Evolutionary conservation across 305 asterid genomes (phyloP), one percentile per base, ranked within the genome.

Genomic region (Fraxinus baroniana): DNA sequence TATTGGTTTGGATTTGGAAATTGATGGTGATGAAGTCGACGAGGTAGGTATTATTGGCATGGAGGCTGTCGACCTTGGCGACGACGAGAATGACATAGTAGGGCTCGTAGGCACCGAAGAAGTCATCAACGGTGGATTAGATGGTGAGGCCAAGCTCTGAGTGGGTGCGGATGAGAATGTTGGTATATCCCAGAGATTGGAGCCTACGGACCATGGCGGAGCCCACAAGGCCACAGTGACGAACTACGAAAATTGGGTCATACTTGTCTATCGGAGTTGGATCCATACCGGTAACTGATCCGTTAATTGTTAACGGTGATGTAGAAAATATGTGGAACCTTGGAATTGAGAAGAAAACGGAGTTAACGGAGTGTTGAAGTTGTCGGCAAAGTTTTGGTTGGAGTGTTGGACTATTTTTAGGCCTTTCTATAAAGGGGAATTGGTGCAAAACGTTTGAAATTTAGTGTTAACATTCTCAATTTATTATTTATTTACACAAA

Each of bases 181-280:
- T 95, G 66, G 87, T 79, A 91, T 70, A 94, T 75, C 94, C 92
- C 0, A 91, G 84, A 12, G 85, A 82, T 9, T 52, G 79, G 77
- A 95, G 97, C 78, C 81, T 88, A 0, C 94, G 93, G 79, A 91
- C 94, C 2, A 95, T 82, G 87, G 98, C 95, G 41, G 97, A 93
- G 1, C 99, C 98, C 73, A 95, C 98, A 1, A 95, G 86, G 24
- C 99, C 99, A 24, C 95, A 92, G 95, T 95, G 98, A 66, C 99
- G 97, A 80, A 97, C 94, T 62, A 95, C 95, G 87, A 86, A 93
- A 82, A 93, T 81, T 81, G 90, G 85, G 60, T 92, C 91, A 73
- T 95, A 89, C 81, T 90, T 92, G 85, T 88, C 93, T 17, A 85
- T 84, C 17, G 90, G 57, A 81, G 87, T 86, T 82, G 84, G 90